phyloP scores from a whole-genome alignment of 192 early-diverging fungal genomes.

The Rhizoclosmatium sp. region DNA sequence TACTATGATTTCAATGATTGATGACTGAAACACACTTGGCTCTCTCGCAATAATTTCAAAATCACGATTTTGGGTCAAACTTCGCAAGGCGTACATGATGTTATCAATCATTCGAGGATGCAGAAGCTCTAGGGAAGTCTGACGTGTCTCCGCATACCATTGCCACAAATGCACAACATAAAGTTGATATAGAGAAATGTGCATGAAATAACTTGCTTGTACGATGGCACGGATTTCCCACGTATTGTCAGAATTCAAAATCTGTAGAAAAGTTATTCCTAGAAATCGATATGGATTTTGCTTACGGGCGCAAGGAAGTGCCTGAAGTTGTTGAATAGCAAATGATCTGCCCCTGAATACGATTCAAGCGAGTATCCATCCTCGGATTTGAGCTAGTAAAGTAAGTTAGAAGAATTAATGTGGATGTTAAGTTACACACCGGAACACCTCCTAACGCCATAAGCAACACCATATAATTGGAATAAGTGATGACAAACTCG shows the following conservation, averaged over 20 bases:
- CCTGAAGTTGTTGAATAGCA: constrained; percentile 51
- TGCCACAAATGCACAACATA: constrained; percentile 51
- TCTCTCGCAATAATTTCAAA: constrained; percentile 55
- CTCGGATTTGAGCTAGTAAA: constrained; percentile 42
- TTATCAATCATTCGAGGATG: constrained; percentile 52
- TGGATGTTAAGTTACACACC: constrained; percentile 19
- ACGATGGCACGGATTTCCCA: constrained; percentile 59
- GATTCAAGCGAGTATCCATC: constrained; percentile 43
- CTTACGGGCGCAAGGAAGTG: constrained; percentile 47
- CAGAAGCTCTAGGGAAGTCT: constrained; percentile 24
- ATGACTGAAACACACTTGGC: constrained; percentile 38
- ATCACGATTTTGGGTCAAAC: constrained; percentile 46
- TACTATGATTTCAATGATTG: constrained; percentile 46
- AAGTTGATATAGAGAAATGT: constrained; percentile 49
- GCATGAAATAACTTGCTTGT: constrained; percentile 50
- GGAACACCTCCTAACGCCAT: constrained; percentile 57
- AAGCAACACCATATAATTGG: constrained; percentile 44
- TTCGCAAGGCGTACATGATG: constrained; percentile 45
- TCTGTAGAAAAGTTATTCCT: constrained; percentile 18
- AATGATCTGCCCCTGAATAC: constrained; percentile 33
- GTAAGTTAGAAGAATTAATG: neutral
- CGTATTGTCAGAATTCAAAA: constrained; percentile 53
- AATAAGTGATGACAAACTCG: constrained; percentile 50
- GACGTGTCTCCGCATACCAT: constrained; percentile 47
- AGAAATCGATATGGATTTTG: neutral